Evolutionary conservation across 75 land plant genomes (phyloP).

Genomic region (Sequoiadendron giganteum): DNA sequence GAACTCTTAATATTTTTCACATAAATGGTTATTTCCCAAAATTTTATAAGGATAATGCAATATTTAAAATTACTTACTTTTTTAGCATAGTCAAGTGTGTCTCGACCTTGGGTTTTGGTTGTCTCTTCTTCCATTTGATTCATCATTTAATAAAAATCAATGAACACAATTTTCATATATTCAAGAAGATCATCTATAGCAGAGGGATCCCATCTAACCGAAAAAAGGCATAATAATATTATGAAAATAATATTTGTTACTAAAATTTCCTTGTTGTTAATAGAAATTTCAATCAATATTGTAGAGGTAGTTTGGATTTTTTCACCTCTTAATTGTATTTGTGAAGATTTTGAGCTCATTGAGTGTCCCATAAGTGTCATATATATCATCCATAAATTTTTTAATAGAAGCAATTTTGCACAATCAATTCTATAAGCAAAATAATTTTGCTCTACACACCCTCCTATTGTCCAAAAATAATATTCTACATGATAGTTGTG

Average conservation of each 20-base stretch:
- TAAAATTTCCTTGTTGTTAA: background rate
- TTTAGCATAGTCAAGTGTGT: constrained; percentile 17
- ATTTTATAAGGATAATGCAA: background rate
- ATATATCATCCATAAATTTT: constrained; percentile 35
- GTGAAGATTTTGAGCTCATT: constrained; percentile 37
- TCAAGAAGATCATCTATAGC: constrained; percentile 16
- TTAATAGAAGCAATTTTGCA: constrained; percentile 18
- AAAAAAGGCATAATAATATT: background rate
- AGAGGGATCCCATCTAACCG: constrained; percentile 30
- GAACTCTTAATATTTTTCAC: background rate
- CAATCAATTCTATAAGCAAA: constrained; percentile 5
- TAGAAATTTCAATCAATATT: background rate
- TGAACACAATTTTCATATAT: constrained; percentile 23
- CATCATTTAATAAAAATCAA: constrained; percentile 5
- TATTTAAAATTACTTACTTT: constrained; percentile 2
- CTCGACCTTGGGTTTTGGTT: constrained; percentile 7
- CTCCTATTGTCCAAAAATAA: background rate
- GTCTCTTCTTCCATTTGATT: constrained; percentile 25
- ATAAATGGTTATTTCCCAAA: background rate
- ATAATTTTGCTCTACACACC: background rate
- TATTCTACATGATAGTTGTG: background rate
- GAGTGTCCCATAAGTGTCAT: constrained; percentile 28
- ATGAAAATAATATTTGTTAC: background rate
- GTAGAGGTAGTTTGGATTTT: background rate
- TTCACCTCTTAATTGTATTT: constrained; percentile 24